These are phyloP conservation scores for Coffea canephora DNA, from an alignment of 257 asterid genomes.

Conservation along the genomic window DNA sequence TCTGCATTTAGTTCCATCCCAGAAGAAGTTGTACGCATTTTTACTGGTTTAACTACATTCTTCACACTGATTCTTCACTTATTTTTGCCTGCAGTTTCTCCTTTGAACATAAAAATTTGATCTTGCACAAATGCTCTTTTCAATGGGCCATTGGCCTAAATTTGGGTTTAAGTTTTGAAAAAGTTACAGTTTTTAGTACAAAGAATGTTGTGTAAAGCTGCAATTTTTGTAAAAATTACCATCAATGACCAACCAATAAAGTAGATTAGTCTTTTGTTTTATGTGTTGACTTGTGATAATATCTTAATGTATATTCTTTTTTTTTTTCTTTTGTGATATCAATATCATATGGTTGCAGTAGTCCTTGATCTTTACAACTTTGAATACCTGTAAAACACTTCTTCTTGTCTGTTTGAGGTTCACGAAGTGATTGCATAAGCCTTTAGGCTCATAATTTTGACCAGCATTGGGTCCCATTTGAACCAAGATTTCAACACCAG, in stretches of 20 bases:
- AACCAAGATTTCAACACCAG: slow-evolving; percentile 23
- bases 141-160: slow-evolving; percentile 9
- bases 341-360: neutral
- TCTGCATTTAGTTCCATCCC: neutral
- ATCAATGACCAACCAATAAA: neutral
- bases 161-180: neutral
- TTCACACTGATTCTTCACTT: neutral
- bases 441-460: slow-evolving; percentile 13
- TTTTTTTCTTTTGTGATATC: neutral
- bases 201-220: neutral
- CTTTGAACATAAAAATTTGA: neutral
- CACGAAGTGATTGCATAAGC: slow-evolving; percentile 11
- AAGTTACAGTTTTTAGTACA: slow-evolving; percentile 6
- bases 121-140: neutral
- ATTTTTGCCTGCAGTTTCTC: neutral
- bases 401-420: neutral
- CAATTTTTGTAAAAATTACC: neutral
- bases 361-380: slow-evolving; percentile 15
- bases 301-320: neutral
- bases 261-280: neutral
- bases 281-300: neutral
- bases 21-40: neutral
- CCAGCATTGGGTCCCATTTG: slow-evolving; percentile 32
- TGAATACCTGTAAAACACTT: slow-evolving; percentile 19
- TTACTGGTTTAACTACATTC: neutral